Percentiles rank a stretch among this genome's conserved stretches.
Evolutionary conservation across 1,139 yeast species (phyloP).

Genomic region (Candida sanyaensis): DNA sequence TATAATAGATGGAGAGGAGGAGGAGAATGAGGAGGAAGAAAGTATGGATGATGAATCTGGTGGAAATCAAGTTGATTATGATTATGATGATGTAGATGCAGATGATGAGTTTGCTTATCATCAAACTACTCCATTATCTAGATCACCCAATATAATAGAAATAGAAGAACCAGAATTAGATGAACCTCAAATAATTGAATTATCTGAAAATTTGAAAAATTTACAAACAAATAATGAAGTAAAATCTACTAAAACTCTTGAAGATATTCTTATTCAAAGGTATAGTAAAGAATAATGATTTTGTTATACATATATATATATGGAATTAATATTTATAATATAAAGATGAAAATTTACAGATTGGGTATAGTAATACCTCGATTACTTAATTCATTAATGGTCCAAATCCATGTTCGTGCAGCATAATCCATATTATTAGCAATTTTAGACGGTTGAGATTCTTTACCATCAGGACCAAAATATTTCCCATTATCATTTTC

Average conservation of each 20-base stretch:
- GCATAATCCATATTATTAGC: slow-evolving; percentile 65
- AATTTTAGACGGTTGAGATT: slow-evolving; percentile 54
- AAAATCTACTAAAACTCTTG: slow-evolving; percentile 9
- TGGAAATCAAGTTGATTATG: slow-evolving; percentile 6
- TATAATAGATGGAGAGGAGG: slow-evolving; percentile 6
- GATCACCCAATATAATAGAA: slow-evolving; percentile 8
- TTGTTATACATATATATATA: neutral
- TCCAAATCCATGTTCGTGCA: slow-evolving; percentile 84
- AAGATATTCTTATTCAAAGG: slow-evolving; percentile 7
- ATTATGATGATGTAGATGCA: slow-evolving; percentile 8
- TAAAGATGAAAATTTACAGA: neutral
- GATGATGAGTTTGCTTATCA: slow-evolving; percentile 4
- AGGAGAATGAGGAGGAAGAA: slow-evolving; percentile 13
- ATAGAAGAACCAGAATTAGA: slow-evolving; percentile 5
- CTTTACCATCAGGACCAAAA: slow-evolving; percentile 60
- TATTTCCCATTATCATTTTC: slow-evolving; percentile 70
- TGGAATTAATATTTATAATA: neutral
- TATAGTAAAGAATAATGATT: slow-evolving; percentile 2
- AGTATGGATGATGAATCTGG: slow-evolving; percentile 6
- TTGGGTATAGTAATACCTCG: slow-evolving; percentile 35
- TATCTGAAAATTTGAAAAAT: slow-evolving; percentile 9
- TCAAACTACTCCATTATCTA: neutral
- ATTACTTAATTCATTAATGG: slow-evolving; percentile 59
- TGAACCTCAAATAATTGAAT: slow-evolving; percentile 8
- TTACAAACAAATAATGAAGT: slow-evolving; percentile 5